Conservation (phyloP, 257 asterid genomes). For the Haberlea rhodopensis region DNA sequence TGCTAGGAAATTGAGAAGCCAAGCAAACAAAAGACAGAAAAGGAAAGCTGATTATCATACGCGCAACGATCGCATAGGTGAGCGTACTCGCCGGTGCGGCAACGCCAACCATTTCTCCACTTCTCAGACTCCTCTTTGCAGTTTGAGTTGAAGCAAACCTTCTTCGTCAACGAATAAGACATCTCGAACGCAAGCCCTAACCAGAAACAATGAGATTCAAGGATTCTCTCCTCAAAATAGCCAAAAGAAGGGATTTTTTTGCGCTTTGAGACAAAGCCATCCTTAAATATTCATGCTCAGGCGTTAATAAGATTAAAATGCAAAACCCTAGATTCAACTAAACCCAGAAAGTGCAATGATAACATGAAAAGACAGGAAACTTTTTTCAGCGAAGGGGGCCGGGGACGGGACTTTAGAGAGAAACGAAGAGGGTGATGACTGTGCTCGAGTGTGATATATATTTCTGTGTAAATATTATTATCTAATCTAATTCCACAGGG, state of each 20-base stretch:
- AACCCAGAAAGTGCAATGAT: slow-evolving; percentile 30
- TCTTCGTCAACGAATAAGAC: slow-evolving; percentile 34
- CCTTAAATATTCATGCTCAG: slow-evolving; percentile 28
- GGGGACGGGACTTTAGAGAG: slow-evolving; percentile 16
- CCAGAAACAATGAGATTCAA: neutral
- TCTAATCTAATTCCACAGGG: too few relatives aligned
- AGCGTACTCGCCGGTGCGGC: slow-evolving; percentile 93
- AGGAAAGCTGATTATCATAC: slow-evolving; percentile 41
- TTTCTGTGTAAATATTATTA: too few relatives aligned
- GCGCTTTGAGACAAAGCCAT: slow-evolving; percentile 23
- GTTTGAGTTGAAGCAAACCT: slow-evolving; percentile 74
- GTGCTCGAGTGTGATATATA: slow-evolving; percentile 19
- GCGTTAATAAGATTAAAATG: slow-evolving; percentile 23
- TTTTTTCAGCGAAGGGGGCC: slow-evolving; percentile 19
- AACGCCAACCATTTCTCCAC: slow-evolving; percentile 85
- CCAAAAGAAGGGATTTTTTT: neutral
- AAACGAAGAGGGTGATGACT: neutral
- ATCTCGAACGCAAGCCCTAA: slow-evolving; percentile 34
- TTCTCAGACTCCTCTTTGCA: slow-evolving; percentile 56
- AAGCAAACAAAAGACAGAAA: neutral
- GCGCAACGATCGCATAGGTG: slow-evolving; percentile 96
- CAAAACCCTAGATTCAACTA: slow-evolving; percentile 35
- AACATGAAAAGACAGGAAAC: slow-evolving; percentile 28
- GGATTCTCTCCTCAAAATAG: neutral
- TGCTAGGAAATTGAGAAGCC: slow-evolving; percentile 7